Base-by-base conservation (phyloP, 768 basidiomycete genomes). In the Obba rivulosa region DNA sequence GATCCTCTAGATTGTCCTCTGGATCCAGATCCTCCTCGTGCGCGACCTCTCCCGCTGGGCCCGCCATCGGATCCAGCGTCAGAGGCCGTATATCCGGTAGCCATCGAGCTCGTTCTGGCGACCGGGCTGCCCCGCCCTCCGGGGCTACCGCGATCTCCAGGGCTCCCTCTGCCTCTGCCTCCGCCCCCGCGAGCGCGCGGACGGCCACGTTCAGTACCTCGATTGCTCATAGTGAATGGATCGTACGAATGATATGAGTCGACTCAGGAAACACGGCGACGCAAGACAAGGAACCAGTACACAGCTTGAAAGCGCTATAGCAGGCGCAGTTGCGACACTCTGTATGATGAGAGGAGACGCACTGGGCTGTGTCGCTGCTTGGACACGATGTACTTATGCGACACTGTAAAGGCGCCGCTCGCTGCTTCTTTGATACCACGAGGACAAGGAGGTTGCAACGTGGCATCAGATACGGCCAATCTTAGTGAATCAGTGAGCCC, bases 61-160 rank as follows among this genome's bases (percentile, higher is more conserved):
- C 46, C 46, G 17, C 25, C 14, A 7, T 22, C 46, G 46, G 46
- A 48, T 31, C 38, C 34, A 24, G 46, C 46, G 39, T 24, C 35
- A 41, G 46, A 48, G 39, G 28, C 38, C 40, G 46, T 23, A 31
- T 37, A 39, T 40, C 46, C 40, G 9, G 35, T 46, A 17, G 35
- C 16, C 34, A 36, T 11, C 18, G 44, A 21, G n/a, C 38, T 21
- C 16, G n/a, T 21, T 21, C 38, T n/a, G 16, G n/a, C n/a, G 20
- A 24, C 34, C 28, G 44, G 44, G 44, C 44, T 45, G 8, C 44
- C 44, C 34, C 44, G 45, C 22, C 35, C 45, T 2, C 35, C 45
- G 35, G 25, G 41, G 18, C 41, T 24, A 20, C 55, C 54, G 20
- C 55, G 43, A 28, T 45, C 48, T 14, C 53, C 47, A 9, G 39